Conservation (phyloP, 805 yeast species). For the Saccharomycopsis microspora region DNA sequence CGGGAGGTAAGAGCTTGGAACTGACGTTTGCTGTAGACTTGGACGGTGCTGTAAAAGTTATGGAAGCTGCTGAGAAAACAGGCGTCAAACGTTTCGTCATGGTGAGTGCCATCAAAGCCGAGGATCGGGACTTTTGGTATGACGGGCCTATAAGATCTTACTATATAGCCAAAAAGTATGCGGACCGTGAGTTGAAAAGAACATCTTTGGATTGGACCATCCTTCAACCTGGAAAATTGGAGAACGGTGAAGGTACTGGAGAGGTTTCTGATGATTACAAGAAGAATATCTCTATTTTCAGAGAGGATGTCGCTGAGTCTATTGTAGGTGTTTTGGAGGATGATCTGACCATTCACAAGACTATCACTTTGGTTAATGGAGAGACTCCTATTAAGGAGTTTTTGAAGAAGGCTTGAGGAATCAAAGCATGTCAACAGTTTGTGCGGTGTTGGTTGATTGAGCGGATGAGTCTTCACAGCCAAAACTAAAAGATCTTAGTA, state of each 20-base stretch:
- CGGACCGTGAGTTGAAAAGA: constrained; percentile 35
- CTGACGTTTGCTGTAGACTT: constrained; percentile 41
- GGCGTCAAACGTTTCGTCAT: constrained; percentile 35
- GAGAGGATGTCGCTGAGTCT: constrained; percentile 47
- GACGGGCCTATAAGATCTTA: constrained; percentile 31
- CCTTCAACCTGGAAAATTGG: constrained; percentile 39
- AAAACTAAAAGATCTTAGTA: too few species aligned
- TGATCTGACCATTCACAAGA: constrained; percentile 29
- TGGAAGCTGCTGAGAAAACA: constrained; percentile 40
- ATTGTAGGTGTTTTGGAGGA: constrained; percentile 28
- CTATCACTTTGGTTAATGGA: constrained; percentile 36
- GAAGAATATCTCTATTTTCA: constrained; percentile 21
- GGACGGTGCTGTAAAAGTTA: constrained; percentile 47
- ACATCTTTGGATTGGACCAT: constrained; percentile 41
- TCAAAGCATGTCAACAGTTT: too few species aligned
- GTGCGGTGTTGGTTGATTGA: too few species aligned
- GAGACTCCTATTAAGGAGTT: constrained; percentile 16
- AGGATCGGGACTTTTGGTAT: constrained; percentile 36
- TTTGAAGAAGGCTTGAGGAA: neutral
- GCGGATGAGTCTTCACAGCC: too few species aligned
- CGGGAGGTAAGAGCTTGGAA: constrained; percentile 42
- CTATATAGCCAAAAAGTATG: constrained; percentile 51
- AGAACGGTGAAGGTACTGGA: constrained; percentile 30
- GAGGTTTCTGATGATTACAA: constrained; percentile 22
- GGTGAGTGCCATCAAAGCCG: constrained; percentile 46